Evolutionary conservation across 139 green algal species (phyloP).

Genomic region (Chlorella ohadii): DNA sequence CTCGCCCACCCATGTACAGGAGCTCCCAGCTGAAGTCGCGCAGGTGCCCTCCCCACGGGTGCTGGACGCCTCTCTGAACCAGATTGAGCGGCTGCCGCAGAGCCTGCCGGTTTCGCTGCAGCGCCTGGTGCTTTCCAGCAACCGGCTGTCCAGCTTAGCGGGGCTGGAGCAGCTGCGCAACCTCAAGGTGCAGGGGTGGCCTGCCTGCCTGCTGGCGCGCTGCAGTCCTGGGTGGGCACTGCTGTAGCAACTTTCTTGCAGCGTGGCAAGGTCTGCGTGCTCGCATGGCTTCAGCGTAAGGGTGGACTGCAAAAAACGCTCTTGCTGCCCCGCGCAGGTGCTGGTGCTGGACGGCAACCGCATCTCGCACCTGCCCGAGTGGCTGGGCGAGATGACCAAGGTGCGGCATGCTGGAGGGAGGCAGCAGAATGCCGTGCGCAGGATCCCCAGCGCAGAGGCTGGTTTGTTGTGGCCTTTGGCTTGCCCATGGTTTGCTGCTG

Average conservation of each 20-base stretch:
- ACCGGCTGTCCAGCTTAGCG: constrained; percentile 8
- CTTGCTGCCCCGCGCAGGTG: constrained; percentile 1
- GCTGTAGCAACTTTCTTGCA: no score
- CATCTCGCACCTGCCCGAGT: constrained; percentile 49
- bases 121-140: constrained; percentile 42
- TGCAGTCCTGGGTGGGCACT: no score
- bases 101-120: constrained; percentile 38
- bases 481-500: no score
- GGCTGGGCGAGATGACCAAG: constrained; percentile 41
- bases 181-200: constrained; percentile 14
- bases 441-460: no score
- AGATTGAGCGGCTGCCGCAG: constrained; percentile 36
- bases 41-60: constrained; percentile 35
- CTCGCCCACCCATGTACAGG: constrained; percentile 24
- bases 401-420: no score
- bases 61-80: constrained; percentile 58
- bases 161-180: constrained; percentile 9
- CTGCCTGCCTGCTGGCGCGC: no score
- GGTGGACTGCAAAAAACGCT: no score
- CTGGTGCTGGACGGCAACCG: constrained; percentile 52
- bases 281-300: no score
- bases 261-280: no score
- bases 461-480: no score
- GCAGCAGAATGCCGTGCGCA: no score
- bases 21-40: constrained; percentile 45